Evolutionary conservation across 768 basidiomycete genomes (phyloP), one percentile per base, ranked within the genome.

Genomic region (Tylopilus plumbeoviolaceoides): DNA sequence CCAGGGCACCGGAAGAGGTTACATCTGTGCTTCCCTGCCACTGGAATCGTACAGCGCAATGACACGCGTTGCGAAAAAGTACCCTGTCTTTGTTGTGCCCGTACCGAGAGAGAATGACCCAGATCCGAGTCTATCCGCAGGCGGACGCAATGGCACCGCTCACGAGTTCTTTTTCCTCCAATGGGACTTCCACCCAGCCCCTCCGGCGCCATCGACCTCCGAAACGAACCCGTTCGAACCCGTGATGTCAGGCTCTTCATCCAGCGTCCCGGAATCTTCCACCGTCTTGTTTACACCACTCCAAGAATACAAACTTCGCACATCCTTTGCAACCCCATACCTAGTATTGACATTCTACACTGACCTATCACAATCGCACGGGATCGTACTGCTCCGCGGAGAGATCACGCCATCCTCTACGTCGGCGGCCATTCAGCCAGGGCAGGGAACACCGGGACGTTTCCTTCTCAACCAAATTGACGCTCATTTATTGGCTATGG

Each of bases 221-320:
- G 70, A 74, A 38, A 51, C 60, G 28, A 75, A 84, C 61, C 72
- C 73, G 5, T 81, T 83, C 65, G 58, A 72, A 42, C 67, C 72
- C 54, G 65, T 54, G 60, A 30, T 51, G 60, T 18, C 62, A 54
- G 30, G 54, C 55, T 14, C 52, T 61, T 25, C 57, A 7, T 15
- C 62, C 6, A 62, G 64, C 14, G 81, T 82, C 58, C 80, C 82
- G 15, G 75, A 73, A 47, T 73, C 72, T 3, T 82, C 93, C 7
- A 94, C 93, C 0, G 78, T 95, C 48, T 76, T 98, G 33, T 95
- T 95, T 75, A 94, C 97, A 0, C 90, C 95, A 2, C 77, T 98
- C 40, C 86, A 89, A 59, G 95, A 98, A 72, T 99, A 91, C 80
- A 95, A 97, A 69, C 71, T 83, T 51, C 84, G 88, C 38, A 78